Evolutionary conservation across 2,329 filamentous ascomycete species (phyloP), one percentile per base, ranked within the genome.

Genomic region (Pseudocercospora macadamiae): DNA sequence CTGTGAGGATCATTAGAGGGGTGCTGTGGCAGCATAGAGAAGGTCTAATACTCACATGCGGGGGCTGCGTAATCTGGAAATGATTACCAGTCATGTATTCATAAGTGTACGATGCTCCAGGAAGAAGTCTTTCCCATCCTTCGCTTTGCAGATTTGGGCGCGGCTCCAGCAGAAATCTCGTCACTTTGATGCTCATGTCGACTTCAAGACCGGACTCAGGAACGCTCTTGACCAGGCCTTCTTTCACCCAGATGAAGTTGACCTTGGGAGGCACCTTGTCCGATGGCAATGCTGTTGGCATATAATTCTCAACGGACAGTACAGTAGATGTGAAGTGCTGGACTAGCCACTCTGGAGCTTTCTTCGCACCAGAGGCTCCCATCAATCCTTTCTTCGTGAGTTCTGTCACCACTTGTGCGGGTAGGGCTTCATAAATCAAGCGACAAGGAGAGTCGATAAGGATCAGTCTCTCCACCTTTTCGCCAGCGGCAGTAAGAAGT

Each of bases 21-120:
- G 21, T 2, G 2, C 21, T 16, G 12, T 30, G 14, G 12, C n/a
- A n/a, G n/a, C n/a, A n/a, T n/a, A n/a, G n/a, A n/a, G n/a, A n/a
- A n/a, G n/a, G n/a, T n/a, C n/a, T n/a, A n/a, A 18, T 4, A 66
- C 67, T 64, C 51, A 70, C 69, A 61, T 70, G 67, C 10, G 67
- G 68, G 47, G 64, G 56, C 55, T 71, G 69, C 6, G 68, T 70
- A 37, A 71, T 69, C 54, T 71, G 67, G 49, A 71, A 71, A 51
- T 71, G 70, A 26, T 71, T 70, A 0, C 70, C 70, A 23, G 68
- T 71, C 68, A 71, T 71, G 25, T 70, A 70, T 28, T 68, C 59
- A 39, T 66, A 67, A 2, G 54, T 60, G 48, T 66, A 68, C 51
- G 61, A 44, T 30, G 70, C 68, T 3, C 70, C 68, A 0, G 68